These are phyloP conservation scores for Balansia obtecta DNA, from an alignment of 2,329 filamentous ascomycete genomes.

Conservation along the genomic window DNA sequence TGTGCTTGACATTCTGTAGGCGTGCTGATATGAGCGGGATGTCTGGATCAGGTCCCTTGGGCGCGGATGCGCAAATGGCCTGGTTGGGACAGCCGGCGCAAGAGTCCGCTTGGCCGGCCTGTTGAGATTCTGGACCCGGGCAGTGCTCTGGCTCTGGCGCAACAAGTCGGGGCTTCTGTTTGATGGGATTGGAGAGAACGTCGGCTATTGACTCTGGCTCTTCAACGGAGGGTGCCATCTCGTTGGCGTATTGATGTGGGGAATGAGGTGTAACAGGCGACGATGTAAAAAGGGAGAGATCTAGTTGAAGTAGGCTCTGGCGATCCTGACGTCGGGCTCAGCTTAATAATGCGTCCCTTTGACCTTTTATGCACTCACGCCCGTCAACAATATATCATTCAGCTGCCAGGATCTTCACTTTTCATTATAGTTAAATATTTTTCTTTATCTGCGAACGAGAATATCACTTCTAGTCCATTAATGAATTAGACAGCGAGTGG, in stretches of 20 bases:
- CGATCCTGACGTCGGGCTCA: background rate
- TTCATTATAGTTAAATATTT: background rate
- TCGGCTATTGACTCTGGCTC: constrained; percentile 53
- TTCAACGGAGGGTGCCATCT: constrained; percentile 74
- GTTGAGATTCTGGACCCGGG: constrained; percentile 72
- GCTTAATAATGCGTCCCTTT: constrained; percentile 2
- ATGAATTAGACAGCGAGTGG: too few species aligned
- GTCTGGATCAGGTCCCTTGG: constrained; percentile 92
- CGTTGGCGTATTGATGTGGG: background rate
- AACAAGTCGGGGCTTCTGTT: constrained; percentile 70
- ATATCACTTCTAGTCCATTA: too few species aligned
- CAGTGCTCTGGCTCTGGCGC: constrained; percentile 96
- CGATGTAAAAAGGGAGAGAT: background rate
- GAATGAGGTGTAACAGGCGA: background rate
- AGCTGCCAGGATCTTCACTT: background rate
- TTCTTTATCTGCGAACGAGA: too few species aligned
- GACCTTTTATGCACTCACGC: background rate
- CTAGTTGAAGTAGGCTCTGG: background rate
- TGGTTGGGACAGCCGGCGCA: constrained; percentile 96
- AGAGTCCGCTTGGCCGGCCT: constrained; percentile 61
- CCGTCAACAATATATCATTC: background rate
- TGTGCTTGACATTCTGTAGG: constrained; percentile 72
- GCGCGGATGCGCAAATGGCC: constrained; percentile 82
- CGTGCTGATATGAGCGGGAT: constrained; percentile 78
- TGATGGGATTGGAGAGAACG: constrained; percentile 63